A percentile compares a stretch with the other conserved stretches of the same genome.
Evolutionary conservation across 331 rosid species (phyloP).

Genomic region (Cydonia oblonga): DNA sequence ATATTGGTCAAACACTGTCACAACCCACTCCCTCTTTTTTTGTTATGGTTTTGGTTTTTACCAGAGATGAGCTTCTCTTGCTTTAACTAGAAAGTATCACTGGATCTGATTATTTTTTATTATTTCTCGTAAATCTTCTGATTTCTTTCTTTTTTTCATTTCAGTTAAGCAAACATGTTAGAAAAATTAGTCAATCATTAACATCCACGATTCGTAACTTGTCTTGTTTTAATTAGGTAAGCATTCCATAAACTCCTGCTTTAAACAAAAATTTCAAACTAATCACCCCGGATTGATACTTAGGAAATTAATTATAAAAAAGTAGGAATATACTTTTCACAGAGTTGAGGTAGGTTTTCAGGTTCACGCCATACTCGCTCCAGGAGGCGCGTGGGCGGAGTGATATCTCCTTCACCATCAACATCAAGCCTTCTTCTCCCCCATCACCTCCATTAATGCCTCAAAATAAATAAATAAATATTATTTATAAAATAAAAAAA

Average conservation of each 20-base stretch:
- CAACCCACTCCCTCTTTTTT: no score
- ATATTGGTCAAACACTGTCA: no score
- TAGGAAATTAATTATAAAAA: background rate
- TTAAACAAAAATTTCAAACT: background rate
- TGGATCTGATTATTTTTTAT: no score
- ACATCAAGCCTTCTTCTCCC: background rate
- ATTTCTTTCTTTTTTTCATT: no score
- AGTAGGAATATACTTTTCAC: background rate
- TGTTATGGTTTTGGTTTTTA: no score
- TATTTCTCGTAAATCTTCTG: no score
- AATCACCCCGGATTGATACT: background rate
- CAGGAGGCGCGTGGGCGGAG: background rate
- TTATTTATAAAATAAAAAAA: background rate
- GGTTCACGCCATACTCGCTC: background rate
- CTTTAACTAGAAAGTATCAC: no score
- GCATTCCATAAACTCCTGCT: background rate
- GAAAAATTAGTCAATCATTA: no score
- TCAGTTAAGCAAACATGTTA: no score
- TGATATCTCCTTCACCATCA: background rate
- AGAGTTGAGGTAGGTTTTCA: background rate
- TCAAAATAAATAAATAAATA: background rate
- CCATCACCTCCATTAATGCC: background rate
- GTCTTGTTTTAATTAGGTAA: background rate
- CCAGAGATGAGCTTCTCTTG: no score
- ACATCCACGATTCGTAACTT: background rate